phyloP scores from a whole-genome alignment of 2,329 filamentous ascomycete species.

The Tolypocladium guangdongense region DNA sequence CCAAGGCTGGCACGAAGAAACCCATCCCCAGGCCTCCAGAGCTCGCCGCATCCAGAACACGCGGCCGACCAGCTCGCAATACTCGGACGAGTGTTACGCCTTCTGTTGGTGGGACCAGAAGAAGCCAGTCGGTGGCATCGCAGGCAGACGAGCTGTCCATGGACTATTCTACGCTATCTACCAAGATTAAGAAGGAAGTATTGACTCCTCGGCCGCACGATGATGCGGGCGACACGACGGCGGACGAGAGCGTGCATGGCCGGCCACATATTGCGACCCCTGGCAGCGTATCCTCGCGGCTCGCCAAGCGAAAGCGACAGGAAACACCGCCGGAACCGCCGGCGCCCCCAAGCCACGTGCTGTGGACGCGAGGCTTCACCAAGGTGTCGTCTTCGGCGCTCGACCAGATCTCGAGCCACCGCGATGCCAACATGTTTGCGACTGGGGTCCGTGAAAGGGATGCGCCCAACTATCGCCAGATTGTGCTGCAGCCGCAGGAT shows the following conservation, averaged over 20 bases:
- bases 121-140: conserved; percentile 35
- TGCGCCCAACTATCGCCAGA: conserved; percentile 63
- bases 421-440: conserved; percentile 70
- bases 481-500: conserved; percentile 66
- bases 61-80: conserved; percentile 25
- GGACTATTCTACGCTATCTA: conserved; percentile 27
- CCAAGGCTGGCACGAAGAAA: conserved; percentile 18
- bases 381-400: conserved; percentile 62
- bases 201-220: conserved; percentile 43
- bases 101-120: conserved; percentile 21
- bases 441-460: conserved; percentile 64
- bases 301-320: conserved; percentile 47
- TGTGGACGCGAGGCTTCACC: conserved; percentile 66
- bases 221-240: conserved; percentile 44
- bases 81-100: conserved; percentile 23
- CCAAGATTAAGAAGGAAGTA: conserved; percentile 49
- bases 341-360: conserved; percentile 53
- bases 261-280: conserved; percentile 26
- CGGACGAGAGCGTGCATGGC: conserved; percentile 38
- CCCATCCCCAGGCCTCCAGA: conserved; percentile 17
- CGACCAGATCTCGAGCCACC: conserved; percentile 67
- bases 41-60: conserved; percentile 16
- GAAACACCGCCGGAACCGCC: conserved; percentile 36
- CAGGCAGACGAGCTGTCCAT: conserved; percentile 36
- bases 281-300: conserved; percentile 25